These are phyloP conservation scores for Xanthoconium purpureum DNA, from an alignment of 768 basidiomycete species.

Conservation along the genomic window DNA sequence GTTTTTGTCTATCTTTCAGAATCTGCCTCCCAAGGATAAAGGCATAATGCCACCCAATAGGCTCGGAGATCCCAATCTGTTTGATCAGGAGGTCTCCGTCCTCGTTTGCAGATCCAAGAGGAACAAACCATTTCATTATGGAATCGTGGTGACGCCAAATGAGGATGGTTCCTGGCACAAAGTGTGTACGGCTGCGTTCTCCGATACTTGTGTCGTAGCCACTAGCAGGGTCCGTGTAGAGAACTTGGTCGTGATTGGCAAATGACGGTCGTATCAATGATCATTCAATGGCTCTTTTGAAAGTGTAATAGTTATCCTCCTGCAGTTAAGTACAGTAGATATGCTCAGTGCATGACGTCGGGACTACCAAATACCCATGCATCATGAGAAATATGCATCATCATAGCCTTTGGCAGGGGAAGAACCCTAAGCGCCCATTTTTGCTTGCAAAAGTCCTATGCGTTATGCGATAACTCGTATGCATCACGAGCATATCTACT, in stretches of 20 bases:
- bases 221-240: not conserved
- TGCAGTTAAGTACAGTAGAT: too few relatives aligned
- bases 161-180: conserved; percentile 7
- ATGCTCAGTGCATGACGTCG: too few relatives aligned
- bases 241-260: conserved; percentile 3
- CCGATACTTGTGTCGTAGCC: not conserved
- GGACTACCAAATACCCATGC: too few relatives aligned
- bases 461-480: too few relatives aligned
- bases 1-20: not conserved
- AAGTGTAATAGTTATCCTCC: too few relatives aligned
- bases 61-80: conserved; percentile 7
- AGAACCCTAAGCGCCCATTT: too few relatives aligned
- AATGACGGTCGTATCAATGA: not conserved
- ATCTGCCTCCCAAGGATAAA: not conserved
- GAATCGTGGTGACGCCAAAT: conserved; percentile 4
- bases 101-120: conserved; percentile 10
- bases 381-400: too few relatives aligned
- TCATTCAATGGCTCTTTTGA: too few relatives aligned
- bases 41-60: not conserved
- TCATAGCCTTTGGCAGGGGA: too few relatives aligned
- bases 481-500: too few relatives aligned
- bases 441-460: too few relatives aligned
- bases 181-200: conserved; percentile 11
- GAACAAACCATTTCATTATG: conserved; percentile 5
- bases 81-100: not conserved